These are phyloP conservation scores for Apiospora arundinis DNA, from an alignment of 2,329 filamentous ascomycete genomes.

Conservation along the genomic window DNA sequence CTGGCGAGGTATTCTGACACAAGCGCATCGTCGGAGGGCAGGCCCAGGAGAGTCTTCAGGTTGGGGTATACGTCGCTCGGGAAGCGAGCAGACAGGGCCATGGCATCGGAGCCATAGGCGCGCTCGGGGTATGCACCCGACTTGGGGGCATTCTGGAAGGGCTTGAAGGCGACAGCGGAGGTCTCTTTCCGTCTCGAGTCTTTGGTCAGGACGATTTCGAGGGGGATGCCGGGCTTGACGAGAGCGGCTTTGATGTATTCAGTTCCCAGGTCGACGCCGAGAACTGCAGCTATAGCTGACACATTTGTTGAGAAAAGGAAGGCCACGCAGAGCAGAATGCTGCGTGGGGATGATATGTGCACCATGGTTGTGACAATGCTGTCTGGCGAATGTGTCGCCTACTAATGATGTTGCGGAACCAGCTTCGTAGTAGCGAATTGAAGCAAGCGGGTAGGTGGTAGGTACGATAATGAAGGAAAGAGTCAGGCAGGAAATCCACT, in stretches of 20 bases:
- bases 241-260: constrained; percentile 96
- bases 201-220: constrained; percentile 97
- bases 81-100: constrained; percentile 85
- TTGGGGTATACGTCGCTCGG: constrained; percentile 95
- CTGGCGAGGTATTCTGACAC: constrained; percentile 74
- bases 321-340: constrained; percentile 45
- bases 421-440: constrained; percentile 23
- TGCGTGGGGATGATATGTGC: constrained; percentile 43
- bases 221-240: constrained; percentile 94
- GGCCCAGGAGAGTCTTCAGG: constrained; percentile 86
- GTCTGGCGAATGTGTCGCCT: constrained; percentile 38
- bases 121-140: constrained; percentile 81
- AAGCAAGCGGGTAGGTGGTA: not conserved
- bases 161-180: constrained; percentile 92
- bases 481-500: not conserved
- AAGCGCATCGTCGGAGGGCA: constrained; percentile 64
- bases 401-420: constrained; percentile 28
- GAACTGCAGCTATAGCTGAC: constrained; percentile 71
- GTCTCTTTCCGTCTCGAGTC: constrained; percentile 96
- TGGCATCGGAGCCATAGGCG: constrained; percentile 88
- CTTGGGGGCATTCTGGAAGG: constrained; percentile 68
- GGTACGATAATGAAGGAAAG: not conserved
- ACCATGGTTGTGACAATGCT: constrained; percentile 30
- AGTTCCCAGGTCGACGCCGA: constrained; percentile 93
- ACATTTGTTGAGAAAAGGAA: constrained; percentile 55